Percentiles rank a stretch among this genome's conserved stretches.
Evolutionary conservation across 2,329 filamentous ascomycete genomes (phyloP).

Genomic region (Diaporthe vexans): DNA sequence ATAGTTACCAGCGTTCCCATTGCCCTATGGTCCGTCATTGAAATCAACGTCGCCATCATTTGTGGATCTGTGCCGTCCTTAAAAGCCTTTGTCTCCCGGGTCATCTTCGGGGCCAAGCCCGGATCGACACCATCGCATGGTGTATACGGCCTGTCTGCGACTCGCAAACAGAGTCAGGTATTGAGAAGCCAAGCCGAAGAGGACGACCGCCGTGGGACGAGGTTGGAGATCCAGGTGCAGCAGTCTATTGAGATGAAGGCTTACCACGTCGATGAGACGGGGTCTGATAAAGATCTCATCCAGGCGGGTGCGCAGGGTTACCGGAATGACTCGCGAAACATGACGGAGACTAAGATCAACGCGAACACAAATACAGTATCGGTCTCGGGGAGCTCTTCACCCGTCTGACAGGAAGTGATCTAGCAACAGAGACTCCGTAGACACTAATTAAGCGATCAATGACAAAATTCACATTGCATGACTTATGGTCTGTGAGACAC

Average conservation of each 20-base stretch:
- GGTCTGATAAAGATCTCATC: constrained; percentile 13
- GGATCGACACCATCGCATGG: neutral
- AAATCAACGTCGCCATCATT: constrained; percentile 53
- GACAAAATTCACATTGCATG: neutral
- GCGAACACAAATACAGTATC: neutral
- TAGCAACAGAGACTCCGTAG: neutral
- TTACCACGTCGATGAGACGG: constrained; percentile 4
- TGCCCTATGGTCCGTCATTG: constrained; percentile 48
- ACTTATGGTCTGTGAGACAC: neutral
- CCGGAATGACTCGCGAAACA: neutral
- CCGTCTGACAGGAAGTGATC: neutral
- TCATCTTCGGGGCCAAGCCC: constrained; percentile 51
- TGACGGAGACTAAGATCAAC: constrained; percentile 25
- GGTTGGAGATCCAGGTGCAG: constrained; percentile 47
- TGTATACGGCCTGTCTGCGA: constrained; percentile 7
- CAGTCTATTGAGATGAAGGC: constrained; percentile 43
- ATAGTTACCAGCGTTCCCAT: constrained; percentile 44
- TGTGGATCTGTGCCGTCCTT: constrained; percentile 56
- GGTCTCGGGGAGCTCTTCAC: constrained; percentile 15
- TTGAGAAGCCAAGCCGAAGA: constrained; percentile 11
- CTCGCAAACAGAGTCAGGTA: constrained; percentile 3
- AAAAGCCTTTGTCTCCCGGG: constrained; percentile 56
- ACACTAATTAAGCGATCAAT: neutral
- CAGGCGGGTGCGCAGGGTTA: constrained; percentile 3
- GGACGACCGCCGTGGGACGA: constrained; percentile 38